Conservation (phyloP, 208 protist genomes). For the Leishmania gerbilli region DNA sequence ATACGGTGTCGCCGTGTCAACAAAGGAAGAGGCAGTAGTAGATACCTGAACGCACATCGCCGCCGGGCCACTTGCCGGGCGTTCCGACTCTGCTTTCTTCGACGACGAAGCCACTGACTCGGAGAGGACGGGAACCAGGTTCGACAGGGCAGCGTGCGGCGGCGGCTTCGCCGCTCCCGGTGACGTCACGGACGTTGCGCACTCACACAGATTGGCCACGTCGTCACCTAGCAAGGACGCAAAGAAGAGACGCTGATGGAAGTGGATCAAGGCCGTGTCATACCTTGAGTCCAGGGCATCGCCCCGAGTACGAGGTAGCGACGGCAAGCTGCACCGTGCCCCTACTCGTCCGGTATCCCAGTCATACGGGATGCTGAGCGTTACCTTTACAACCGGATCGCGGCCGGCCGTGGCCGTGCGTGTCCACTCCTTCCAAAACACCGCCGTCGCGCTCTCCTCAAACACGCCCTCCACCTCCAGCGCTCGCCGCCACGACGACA, state of each 20-base stretch:
- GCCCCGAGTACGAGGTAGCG: background rate
- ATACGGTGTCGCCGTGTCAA: background rate
- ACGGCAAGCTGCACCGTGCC: constrained; percentile 9
- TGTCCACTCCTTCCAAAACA: constrained; percentile 13
- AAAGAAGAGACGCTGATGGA: constrained; percentile 16
- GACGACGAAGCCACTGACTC: background rate
- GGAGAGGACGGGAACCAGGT: background rate
- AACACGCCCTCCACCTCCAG: constrained; percentile 19
- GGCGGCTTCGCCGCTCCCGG: too few species aligned
- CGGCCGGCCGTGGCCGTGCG: background rate
- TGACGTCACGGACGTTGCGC: background rate
- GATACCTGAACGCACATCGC: background rate
- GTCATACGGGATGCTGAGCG: constrained; percentile 11
- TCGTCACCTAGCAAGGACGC: background rate
- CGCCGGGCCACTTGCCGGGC: background rate
- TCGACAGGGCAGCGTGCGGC: background rate
- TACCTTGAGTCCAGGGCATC: background rate
- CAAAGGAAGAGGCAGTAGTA: background rate
- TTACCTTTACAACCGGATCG: constrained; percentile 17
- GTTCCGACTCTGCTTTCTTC: background rate
- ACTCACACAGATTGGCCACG: background rate
- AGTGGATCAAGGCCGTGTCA: background rate
- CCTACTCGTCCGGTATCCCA: constrained; percentile 17
- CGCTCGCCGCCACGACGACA: constrained; percentile 14
- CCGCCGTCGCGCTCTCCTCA: constrained; percentile 19